phyloP scores from a whole-genome alignment of 441 rosid species.

The Adansonia rubrostipa region DNA sequence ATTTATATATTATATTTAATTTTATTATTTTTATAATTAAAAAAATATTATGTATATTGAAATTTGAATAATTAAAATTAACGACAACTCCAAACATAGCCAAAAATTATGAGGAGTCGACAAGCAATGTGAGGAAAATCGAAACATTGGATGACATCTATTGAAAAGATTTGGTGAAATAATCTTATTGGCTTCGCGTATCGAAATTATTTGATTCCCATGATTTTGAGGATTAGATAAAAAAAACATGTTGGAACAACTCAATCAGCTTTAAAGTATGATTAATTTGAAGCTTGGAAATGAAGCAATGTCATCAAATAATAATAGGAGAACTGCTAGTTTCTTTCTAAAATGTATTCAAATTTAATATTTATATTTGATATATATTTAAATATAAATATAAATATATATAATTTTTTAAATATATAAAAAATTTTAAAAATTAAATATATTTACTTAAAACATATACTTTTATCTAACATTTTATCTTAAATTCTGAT shows the following conservation, averaged over 20 bases:
- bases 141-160: background rate
- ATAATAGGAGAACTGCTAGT: background rate
- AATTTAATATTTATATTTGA: no score
- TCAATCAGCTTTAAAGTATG: slow-evolving; percentile 17
- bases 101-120: background rate
- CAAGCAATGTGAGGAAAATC: background rate
- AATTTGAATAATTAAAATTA: no score
- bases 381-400: no score
- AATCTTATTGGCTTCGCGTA: background rate
- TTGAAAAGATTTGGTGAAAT: background rate
- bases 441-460: no score
- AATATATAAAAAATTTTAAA: no score
- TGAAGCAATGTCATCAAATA: slow-evolving; percentile 22
- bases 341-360: background rate
- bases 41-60: no score
- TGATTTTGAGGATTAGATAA: background rate
- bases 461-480: no score
- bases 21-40: no score
- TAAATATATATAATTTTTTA: no score
- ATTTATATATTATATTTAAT: no score
- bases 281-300: slow-evolving; percentile 22
- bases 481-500: no score
- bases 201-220: background rate
- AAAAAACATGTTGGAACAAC: slow-evolving; percentile 7
- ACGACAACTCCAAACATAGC: background rate